Evolutionary conservation across 192 early-diverging fungal species (phyloP).

Genomic region (Coemansia sp.): DNA sequence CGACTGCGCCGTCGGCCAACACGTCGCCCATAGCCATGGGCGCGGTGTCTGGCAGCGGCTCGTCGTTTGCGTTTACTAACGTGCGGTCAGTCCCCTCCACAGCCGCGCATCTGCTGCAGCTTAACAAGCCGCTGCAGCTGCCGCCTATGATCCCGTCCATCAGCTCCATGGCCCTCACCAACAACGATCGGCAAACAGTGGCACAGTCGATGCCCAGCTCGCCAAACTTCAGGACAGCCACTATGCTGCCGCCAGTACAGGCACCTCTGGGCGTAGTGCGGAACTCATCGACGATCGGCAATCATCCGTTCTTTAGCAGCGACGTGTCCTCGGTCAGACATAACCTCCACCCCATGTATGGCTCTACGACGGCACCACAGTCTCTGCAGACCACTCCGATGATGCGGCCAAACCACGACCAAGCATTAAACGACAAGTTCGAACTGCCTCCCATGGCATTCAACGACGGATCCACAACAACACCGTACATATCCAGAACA

Average conservation of each 20-base stretch:
- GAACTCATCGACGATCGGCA: conserved; percentile 2
- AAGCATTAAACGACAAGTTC: conserved; percentile 10
- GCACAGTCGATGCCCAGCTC: conserved; percentile 55
- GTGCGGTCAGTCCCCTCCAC: neutral
- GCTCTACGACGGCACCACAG: conserved; percentile 9
- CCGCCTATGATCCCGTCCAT: neutral
- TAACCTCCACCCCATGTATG: conserved; percentile 23
- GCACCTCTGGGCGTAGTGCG: neutral
- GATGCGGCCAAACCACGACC: conserved; percentile 34
- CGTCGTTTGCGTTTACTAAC: neutral
- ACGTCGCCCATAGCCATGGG: conserved; percentile 28
- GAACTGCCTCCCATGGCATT: conserved; percentile 19
- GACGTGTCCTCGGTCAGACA: conserved; percentile 52
- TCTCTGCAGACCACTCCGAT: conserved; percentile 47
- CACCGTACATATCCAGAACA: neutral
- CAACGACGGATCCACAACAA: conserved; percentile 3
- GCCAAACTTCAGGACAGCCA: conserved; percentile 17
- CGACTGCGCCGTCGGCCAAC: conserved; percentile 16
- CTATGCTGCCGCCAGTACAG: neutral
- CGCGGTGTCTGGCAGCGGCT: neutral
- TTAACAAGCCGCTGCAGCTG: neutral
- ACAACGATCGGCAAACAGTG: neutral
- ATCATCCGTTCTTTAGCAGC: conserved; percentile 42
- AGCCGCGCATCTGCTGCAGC: neutral
- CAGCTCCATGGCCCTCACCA: conserved; percentile 11